Base-by-base conservation (phyloP, 345 rosid species). In the Geranium rotundifolium region DNA sequence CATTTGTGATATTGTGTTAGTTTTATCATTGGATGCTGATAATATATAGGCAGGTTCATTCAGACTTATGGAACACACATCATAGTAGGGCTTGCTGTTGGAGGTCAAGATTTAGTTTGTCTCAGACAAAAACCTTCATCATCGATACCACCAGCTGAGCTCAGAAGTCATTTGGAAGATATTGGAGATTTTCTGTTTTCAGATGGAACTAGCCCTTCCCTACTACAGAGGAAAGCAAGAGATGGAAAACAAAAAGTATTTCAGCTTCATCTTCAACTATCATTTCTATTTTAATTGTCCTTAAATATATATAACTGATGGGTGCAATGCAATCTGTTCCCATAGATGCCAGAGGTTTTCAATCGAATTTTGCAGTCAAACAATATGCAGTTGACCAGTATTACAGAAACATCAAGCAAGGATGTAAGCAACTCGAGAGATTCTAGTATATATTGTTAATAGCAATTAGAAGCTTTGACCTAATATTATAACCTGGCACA, bases 31-130 rank as follows among this genome's bases (percentile, higher is more conserved):
- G 56, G 65, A 71, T 75, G 65, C 79, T 81, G 72, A 76, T 68
- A 66, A 34, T 41, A 65, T 58, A 64, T 75, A 75, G 78, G 72
- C 88, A 85, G 91, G 84, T 85, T 85, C 76, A 85, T 85, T 57
- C 82, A 70, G 18, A 73, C 81, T 57, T 85, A 79, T 67, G 91
- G 91, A 65, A 85, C 91, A 2, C 91, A 85, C 67, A 78, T 85
- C 67, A 80, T 85, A 50, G 82, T 81, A 19, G 86, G 91, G 60
- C 76, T 83, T 86, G 88, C 78, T 46, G 68, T 85, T 61, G 91
- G 91, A 61, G 91, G 91, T 63, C 88, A 81, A 69, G 91, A 85
- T 72, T 69, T 81, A 62, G 73, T 85, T 57, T 85, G 88, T 69
- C 73, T 85, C 27, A 76, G 81, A 65, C 88, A 83, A 68, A 78